Base-by-base conservation (phyloP, 2,329 filamentous ascomycete genomes). In the Fusarium avenaceum region DNA sequence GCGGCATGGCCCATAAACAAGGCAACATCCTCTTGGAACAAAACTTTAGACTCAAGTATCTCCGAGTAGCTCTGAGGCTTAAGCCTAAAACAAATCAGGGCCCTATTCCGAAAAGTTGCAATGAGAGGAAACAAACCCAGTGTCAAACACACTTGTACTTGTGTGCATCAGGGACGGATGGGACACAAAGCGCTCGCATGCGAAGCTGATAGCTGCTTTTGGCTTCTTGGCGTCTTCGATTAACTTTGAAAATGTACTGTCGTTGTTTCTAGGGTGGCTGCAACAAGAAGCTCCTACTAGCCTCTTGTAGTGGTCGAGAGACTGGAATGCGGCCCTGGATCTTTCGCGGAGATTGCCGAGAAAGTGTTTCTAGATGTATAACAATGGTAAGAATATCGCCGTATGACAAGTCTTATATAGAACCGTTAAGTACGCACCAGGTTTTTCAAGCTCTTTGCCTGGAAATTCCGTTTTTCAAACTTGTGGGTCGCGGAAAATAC, bases 401-500 rank as follows among this genome's bases (percentile, higher is more conserved):
- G 10, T 28, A 28, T 33, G 4, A 4, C 11, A 6, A 13, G 8
- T 20, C 8, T 4, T 42, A 6, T 13, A 11, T 20, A 13, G 9
- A 9, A 42, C 8, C 22, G n/a, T 42, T 22, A 10, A 22, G n/a
- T 24, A 33, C 45, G 24, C 11, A 47, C 45, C 45, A 47, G 19
- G 30, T 33, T 47, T 22, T 22, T 35, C 45, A 47, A 33, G 28
- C 45, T 47, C 30, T 35, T 33, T 22, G 45, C 45, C 30, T 33
- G 8, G 45, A 47, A 47, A 35, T 47, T 47, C n/a, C 19, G 45
- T 35, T 35, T 47, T n/a, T 47, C 45, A 24, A 47, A 47, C 19
- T 47, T 47, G 45, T 33, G 28, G 30, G 45, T 47, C 19, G 45
- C 45, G 19, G 45, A 47, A 22, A 47, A 47, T 28, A 47, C 28